Percentiles rank a stretch among this genome's conserved stretches.
These are phyloP conservation scores for Eutypa lata DNA, from an alignment of 2,329 filamentous ascomycete genomes.

Conservation along the genomic window DNA sequence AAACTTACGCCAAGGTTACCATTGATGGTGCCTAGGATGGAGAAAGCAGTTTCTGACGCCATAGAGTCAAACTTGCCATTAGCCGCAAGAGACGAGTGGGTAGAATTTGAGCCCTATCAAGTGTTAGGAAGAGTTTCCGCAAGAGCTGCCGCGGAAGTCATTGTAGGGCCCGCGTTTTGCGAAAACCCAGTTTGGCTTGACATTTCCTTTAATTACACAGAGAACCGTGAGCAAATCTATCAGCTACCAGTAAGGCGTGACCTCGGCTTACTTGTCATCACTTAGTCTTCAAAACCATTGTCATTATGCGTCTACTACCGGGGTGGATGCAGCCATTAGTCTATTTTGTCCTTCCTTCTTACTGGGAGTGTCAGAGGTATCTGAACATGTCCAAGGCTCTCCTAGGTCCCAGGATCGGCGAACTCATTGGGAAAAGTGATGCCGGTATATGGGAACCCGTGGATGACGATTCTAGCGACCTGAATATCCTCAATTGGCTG, in stretches of 20 bases:
- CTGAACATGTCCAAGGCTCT: constrained; percentile 1
- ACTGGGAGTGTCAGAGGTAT: constrained; percentile 7
- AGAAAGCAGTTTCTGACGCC: neutral
- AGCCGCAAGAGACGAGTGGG: neutral
- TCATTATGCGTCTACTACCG: constrained; percentile 7
- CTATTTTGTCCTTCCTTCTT: constrained; percentile 8
- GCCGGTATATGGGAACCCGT: constrained; percentile 1
- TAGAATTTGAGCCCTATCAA: neutral
- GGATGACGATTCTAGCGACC: constrained; percentile 3
- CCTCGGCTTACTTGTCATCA: no score
- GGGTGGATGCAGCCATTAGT: constrained; percentile 4
- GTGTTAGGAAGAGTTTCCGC: neutral
- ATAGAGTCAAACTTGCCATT: neutral
- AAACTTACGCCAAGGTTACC: constrained; percentile 2
- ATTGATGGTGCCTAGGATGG: neutral
- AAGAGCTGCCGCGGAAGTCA: neutral
- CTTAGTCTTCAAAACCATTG: constrained; percentile 6
- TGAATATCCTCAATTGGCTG: constrained; percentile 11
- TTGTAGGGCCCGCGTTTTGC: neutral
- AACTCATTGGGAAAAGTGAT: constrained; percentile 6
- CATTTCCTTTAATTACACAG: neutral
- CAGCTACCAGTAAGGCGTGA: no score
- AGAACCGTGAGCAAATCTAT: neutral
- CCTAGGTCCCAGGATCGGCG: constrained; percentile 5
- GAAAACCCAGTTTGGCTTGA: neutral